Percentiles rank a stretch among this genome's conserved stretches.
phyloP scores from a whole-genome alignment of 2,329 filamentous ascomycete species.

The Ceratocystis harringtonii region DNA sequence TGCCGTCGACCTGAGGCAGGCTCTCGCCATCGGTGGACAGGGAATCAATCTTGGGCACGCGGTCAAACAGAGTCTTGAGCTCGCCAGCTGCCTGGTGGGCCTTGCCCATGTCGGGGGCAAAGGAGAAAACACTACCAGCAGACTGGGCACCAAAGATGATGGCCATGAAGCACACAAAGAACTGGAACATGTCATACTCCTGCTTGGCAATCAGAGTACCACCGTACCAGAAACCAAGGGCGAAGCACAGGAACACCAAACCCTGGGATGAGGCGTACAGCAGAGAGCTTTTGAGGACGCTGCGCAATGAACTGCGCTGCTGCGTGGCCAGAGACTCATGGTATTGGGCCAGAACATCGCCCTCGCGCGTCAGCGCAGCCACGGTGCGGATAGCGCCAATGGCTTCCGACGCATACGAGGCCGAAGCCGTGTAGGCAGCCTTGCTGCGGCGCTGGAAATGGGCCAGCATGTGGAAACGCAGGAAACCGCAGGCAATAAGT shows the following conservation, averaged over 20 bases:
- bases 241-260: conserved; percentile 67
- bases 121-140: conserved; percentile 76
- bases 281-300: conserved; percentile 58
- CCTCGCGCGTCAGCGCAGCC: conserved; percentile 74
- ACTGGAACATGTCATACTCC: conserved; percentile 69
- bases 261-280: conserved; percentile 79
- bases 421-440: conserved; percentile 62
- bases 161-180: conserved; percentile 80
- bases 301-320: conserved; percentile 51
- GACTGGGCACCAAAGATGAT: conserved; percentile 88
- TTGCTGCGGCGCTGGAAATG: conserved; percentile 68
- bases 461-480: conserved; percentile 71
- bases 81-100: conserved; percentile 69
- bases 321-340: conserved; percentile 50
- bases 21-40: conserved; percentile 57
- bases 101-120: conserved; percentile 86
- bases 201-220: conserved; percentile 54
- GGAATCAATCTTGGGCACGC: conserved; percentile 64
- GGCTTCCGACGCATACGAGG: conserved; percentile 80
- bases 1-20: conserved; percentile 52
- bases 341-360: conserved; percentile 63
- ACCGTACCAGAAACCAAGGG: conserved; percentile 87
- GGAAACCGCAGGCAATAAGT: conserved; percentile 66
- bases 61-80: conserved; percentile 72
- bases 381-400: conserved; percentile 90